A percentile compares a stretch with the other conserved stretches of the same genome.
Evolutionary conservation across 1,139 yeast genomes (phyloP).

Genomic region (Scheffersomyces stambukii): DNA sequence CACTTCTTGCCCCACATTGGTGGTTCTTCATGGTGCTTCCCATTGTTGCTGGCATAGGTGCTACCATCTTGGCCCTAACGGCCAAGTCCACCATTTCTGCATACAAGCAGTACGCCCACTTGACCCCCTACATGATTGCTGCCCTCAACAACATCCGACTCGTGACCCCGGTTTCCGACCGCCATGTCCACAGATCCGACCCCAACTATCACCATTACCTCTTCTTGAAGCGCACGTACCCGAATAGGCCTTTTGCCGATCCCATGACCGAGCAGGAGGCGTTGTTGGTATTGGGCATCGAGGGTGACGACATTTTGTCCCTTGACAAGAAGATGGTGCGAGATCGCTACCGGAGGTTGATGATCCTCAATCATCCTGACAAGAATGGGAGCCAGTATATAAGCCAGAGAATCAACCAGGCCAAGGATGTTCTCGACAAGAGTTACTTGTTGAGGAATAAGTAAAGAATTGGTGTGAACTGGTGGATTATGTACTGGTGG

Average conservation of each 20-base stretch:
- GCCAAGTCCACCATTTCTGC: constrained; percentile 49
- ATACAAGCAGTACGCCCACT: constrained; percentile 32
- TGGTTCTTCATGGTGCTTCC: constrained; percentile 53
- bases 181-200: constrained; percentile 8
- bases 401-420: constrained; percentile 73
- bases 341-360: constrained; percentile 55
- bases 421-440: constrained; percentile 59
- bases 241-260: constrained; percentile 44
- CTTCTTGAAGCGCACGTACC: constrained; percentile 28
- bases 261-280: constrained; percentile 64
- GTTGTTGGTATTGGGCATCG: constrained; percentile 49
- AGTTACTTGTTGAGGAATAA: constrained; percentile 40
- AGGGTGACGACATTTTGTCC: constrained; percentile 46
- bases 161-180: constrained; percentile 10
- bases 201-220: constrained; percentile 20
- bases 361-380: constrained; percentile 75
- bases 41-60: constrained; percentile 53
- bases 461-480: too few relatives aligned
- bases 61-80: constrained; percentile 50
- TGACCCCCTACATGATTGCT: constrained; percentile 57
- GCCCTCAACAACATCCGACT: constrained; percentile 41
- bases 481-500: too few relatives aligned
- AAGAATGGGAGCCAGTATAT: constrained; percentile 68
- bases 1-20: too few relatives aligned
- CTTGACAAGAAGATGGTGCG: constrained; percentile 43